A percentile compares a stretch with the other conserved stretches of the same genome.
phyloP scores from a whole-genome alignment of 2,329 filamentous ascomycete genomes.

The Chrysoporthe austroafricana region DNA sequence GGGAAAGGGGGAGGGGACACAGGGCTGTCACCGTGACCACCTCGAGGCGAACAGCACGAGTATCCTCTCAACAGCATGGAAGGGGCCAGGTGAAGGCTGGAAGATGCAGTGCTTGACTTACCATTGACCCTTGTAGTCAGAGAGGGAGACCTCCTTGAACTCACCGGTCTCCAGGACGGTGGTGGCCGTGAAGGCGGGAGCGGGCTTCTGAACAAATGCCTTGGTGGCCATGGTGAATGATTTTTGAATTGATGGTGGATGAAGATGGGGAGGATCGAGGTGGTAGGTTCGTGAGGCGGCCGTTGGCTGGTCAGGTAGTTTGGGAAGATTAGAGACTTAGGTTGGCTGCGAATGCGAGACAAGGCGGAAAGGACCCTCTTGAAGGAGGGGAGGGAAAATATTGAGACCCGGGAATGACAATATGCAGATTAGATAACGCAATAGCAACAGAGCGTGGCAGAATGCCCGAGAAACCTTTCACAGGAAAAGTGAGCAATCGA shows the following conservation, averaged over 20 bases:
- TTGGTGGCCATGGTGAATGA: constrained; percentile 43
- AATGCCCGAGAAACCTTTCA: neutral
- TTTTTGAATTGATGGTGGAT: constrained; percentile 3
- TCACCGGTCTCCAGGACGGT: constrained; percentile 53
- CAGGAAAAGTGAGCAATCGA: constrained; percentile 4
- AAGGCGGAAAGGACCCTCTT: neutral
- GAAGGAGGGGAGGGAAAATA: neutral
- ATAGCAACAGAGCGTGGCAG: neutral
- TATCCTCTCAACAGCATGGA: neutral
- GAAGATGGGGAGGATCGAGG: neutral
- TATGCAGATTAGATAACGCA: constrained; percentile 5
- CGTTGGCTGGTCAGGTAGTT: no score
- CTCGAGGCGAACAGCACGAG: neutral
- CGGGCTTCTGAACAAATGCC: constrained; percentile 53
- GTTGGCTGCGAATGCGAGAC: no score
- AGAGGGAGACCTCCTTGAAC: constrained; percentile 51
- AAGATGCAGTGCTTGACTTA: constrained; percentile 32
- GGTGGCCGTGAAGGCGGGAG: constrained; percentile 53
- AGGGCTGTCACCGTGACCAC: no score
- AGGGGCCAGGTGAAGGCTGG: no score
- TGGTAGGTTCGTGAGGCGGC: neutral
- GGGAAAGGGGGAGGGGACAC: neutral
- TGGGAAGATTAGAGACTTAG: neutral
- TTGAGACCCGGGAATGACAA: constrained; percentile 1
- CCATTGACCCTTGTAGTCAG: constrained; percentile 53